Evolutionary conservation across 495 filamentous ascomycete genomes (phyloP).

Genomic region (Antarctomyces pellizariae): DNA sequence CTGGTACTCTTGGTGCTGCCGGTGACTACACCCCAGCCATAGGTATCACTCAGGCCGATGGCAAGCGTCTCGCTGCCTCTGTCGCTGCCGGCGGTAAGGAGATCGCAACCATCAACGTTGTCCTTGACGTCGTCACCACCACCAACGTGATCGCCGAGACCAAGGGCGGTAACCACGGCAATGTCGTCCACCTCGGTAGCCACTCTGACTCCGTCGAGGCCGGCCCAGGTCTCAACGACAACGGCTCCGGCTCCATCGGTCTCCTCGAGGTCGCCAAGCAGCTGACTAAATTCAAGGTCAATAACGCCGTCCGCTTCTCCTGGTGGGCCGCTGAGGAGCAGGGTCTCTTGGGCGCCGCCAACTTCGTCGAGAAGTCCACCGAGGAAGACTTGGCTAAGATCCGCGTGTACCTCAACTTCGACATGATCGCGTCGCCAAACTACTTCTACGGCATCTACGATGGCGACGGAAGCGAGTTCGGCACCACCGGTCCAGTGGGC

Average conservation of each 20-base stretch:
- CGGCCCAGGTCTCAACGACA: conserved; percentile 42
- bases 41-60: conserved; percentile 28
- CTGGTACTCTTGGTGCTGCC: conserved; percentile 29
- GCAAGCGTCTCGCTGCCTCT: conserved; percentile 19
- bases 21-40: conserved; percentile 27
- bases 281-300: conserved; percentile 31
- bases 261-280: conserved; percentile 37
- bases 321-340: conserved; percentile 49
- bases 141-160: conserved; percentile 49
- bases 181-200: conserved; percentile 36
- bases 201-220: conserved; percentile 46
- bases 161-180: conserved; percentile 37
- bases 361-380: conserved; percentile 29
- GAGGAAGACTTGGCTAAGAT: conserved; percentile 29
- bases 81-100: conserved; percentile 16
- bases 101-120: conserved; percentile 13
- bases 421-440: conserved; percentile 60
- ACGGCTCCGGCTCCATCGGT: conserved; percentile 40
- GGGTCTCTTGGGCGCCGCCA: conserved; percentile 37
- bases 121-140: conserved; percentile 23
- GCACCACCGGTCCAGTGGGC: conserved; percentile 34
- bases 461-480: conserved; percentile 40
- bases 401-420: conserved; percentile 49
- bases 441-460: conserved; percentile 46
- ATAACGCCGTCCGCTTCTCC: conserved; percentile 43